phyloP scores from a whole-genome alignment of 176 grass and related monocot species.

The Otatea glauca region DNA sequence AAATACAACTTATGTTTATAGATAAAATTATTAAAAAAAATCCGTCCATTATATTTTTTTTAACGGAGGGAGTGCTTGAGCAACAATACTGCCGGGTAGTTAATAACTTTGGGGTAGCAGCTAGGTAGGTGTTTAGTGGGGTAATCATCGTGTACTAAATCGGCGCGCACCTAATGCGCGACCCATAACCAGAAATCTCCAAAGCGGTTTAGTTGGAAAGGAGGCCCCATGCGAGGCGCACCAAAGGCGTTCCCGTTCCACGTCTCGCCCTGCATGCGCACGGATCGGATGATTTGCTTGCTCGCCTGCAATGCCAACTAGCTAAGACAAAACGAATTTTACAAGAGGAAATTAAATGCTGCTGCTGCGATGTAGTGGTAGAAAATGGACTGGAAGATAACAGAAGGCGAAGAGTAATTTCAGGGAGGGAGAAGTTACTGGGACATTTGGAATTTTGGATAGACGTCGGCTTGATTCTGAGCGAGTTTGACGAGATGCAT shows the following conservation, averaged over 20 bases:
- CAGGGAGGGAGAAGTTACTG: neutral
- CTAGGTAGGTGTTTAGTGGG: conserved; percentile 35
- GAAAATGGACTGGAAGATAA: neutral
- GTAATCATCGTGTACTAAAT: conserved; percentile 30
- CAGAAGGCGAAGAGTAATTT: neutral
- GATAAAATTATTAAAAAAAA: too few relatives aligned
- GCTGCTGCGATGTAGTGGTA: neutral
- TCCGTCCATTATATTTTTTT: too few relatives aligned
- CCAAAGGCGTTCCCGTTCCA: conserved; percentile 25
- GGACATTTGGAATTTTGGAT: neutral
- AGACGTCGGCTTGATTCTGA: neutral
- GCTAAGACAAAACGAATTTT: neutral
- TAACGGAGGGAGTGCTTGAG: neutral
- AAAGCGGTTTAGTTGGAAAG: conserved; percentile 46
- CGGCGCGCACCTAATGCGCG: conserved; percentile 33
- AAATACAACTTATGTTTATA: too few relatives aligned
- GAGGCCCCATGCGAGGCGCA: neutral
- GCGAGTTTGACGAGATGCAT: neutral
- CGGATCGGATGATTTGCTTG: conserved; percentile 6
- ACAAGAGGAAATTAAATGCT: neutral
- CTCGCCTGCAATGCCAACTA: neutral
- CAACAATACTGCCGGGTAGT: conserved; percentile 20
- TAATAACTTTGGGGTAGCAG: neutral
- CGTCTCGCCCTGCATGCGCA: neutral
- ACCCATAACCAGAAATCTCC: conserved; percentile 17